Evolutionary conservation across 2,329 filamentous ascomycete genomes (phyloP).

Genomic region (Xylariaceae sp.): DNA sequence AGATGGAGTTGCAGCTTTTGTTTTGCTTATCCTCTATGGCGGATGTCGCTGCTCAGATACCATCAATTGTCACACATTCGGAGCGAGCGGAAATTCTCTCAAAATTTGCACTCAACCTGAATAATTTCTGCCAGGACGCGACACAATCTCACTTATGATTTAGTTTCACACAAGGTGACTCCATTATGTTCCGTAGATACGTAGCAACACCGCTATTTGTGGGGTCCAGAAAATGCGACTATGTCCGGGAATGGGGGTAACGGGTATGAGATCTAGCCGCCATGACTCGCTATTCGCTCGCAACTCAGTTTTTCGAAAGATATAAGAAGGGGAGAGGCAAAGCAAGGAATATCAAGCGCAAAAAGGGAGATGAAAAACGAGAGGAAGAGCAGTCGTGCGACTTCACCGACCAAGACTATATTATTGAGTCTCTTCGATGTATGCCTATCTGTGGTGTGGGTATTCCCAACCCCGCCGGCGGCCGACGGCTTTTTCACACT

Average conservation of each 20-base stretch:
- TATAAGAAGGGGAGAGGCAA: neutral
- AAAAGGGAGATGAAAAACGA: neutral
- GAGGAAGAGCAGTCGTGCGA: neutral
- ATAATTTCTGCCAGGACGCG: too few species aligned
- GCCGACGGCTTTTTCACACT: slow-evolving; percentile 22
- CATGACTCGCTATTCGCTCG: slow-evolving; percentile 12
- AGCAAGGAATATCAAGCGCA: neutral
- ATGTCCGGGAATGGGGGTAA: too few species aligned
- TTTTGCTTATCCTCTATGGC: too few species aligned
- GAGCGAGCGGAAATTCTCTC: too few species aligned
- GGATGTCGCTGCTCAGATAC: too few species aligned
- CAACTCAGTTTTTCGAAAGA: slow-evolving; percentile 7
- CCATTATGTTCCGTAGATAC: neutral
- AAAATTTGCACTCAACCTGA: too few species aligned
- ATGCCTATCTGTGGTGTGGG: neutral
- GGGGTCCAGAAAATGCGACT: neutral
- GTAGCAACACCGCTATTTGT: neutral
- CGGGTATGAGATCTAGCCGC: neutral
- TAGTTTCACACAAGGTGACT: slow-evolving; percentile 11
- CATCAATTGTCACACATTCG: too few species aligned
- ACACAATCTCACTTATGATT: neutral
- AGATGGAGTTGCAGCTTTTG: neutral
- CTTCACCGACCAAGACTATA: too few species aligned
- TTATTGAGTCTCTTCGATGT: neutral
- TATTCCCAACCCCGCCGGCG: slow-evolving; percentile 8